These are phyloP conservation scores for Penstemon davidsonii DNA, from an alignment of 257 asterid genomes.

Conservation along the genomic window DNA sequence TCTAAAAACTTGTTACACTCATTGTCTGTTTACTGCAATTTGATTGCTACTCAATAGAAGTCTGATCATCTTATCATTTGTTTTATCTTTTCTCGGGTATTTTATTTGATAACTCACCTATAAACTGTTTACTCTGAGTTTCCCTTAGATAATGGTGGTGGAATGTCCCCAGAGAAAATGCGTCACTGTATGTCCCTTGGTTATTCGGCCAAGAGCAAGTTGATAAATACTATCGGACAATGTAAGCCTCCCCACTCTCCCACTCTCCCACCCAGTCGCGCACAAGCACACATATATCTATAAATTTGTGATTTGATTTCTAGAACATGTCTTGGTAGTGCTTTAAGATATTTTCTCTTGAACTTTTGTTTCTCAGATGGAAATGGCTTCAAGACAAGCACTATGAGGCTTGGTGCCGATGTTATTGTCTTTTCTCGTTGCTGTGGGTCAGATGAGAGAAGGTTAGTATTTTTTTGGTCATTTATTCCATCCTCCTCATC, in stretches of 20 bases:
- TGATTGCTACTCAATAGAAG: neutral
- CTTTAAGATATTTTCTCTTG: conserved; percentile 17
- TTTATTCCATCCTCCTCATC: neutral
- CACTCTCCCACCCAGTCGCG: conserved; percentile 3
- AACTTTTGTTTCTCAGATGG: conserved; percentile 64
- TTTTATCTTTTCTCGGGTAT: neutral
- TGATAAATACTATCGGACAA: conserved; percentile 87
- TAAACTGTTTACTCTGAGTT: conserved; percentile 15
- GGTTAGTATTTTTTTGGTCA: conserved; percentile 47
- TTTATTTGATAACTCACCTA: conserved; percentile 11
- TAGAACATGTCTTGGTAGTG: conserved; percentile 21
- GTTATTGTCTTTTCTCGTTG: conserved; percentile 90
- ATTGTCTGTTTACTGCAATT: neutral
- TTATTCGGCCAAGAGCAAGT: conserved; percentile 84
- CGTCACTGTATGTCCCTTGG: conserved; percentile 99
- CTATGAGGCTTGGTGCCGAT: conserved; percentile 99
- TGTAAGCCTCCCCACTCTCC: conserved; percentile 48
- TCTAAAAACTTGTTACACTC: conserved; percentile 1
- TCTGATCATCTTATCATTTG: conserved; percentile 6
- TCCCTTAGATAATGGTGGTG: conserved; percentile 84
- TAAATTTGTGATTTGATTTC: neutral
- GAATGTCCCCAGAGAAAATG: conserved; percentile 90
- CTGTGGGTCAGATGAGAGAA: conserved; percentile 54
- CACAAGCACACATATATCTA: neutral
- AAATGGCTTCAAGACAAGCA: conserved; percentile 98